Evolutionary conservation across 805 yeast genomes (phyloP).

Genomic region (Wickerhamiella sergipiensis): DNA sequence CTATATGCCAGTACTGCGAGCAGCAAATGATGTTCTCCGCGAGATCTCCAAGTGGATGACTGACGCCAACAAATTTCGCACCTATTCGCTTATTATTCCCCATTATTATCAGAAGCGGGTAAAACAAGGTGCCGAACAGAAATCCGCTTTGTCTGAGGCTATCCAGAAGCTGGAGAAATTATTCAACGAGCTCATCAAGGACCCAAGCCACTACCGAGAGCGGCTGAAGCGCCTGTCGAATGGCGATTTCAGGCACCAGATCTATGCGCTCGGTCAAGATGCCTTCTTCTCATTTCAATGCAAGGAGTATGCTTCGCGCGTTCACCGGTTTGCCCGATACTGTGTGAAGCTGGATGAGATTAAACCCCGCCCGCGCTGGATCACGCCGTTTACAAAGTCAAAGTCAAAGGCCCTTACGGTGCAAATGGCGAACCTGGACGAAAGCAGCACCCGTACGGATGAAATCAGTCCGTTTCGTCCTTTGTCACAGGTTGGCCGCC

Average conservation of each 20-base stretch:
- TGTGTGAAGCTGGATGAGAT: conserved; percentile 9
- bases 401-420: neutral
- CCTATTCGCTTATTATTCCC: conserved; percentile 8
- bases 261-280: conserved; percentile 9
- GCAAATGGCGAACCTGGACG: neutral
- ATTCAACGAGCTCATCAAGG: conserved; percentile 3
- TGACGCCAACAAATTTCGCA: conserved; percentile 16
- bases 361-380: conserved; percentile 11
- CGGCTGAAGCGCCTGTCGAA: neutral
- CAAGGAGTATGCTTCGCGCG: conserved; percentile 10
- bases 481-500: conserved; percentile 9
- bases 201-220: conserved; percentile 1
- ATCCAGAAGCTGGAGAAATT: conserved; percentile 4
- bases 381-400: conserved; percentile 6
- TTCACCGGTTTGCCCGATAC: conserved; percentile 10
- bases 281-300: conserved; percentile 12
- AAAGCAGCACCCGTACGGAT: neutral
- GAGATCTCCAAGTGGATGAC: conserved; percentile 14
- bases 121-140: neutral
- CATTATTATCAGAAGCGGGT: conserved; percentile 2
- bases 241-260: neutral
- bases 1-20: conserved; percentile 9
- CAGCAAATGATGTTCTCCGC: conserved; percentile 9
- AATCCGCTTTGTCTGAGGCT: conserved; percentile 5
- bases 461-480: conserved; percentile 10